phyloP scores from a whole-genome alignment of 2,329 filamentous ascomycete genomes.

The Tolypocladium nubicola region DNA sequence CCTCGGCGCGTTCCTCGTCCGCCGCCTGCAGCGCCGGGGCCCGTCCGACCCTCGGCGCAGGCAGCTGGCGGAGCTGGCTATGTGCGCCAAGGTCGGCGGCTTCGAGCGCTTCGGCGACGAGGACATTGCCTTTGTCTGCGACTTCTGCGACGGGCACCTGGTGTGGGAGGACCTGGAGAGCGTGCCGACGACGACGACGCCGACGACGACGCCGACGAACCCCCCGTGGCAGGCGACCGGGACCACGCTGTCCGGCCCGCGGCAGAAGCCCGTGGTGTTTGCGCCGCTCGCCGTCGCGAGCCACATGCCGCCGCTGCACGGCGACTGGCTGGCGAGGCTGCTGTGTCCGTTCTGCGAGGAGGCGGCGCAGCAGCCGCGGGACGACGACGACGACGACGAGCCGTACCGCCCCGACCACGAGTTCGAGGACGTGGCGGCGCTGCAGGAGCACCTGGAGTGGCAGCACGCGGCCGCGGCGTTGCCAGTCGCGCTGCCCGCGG shows the following conservation, averaged over 20 bases:
- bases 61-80: slow-evolving; percentile 37
- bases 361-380: slow-evolving; percentile 30
- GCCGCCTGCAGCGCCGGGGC: slow-evolving; percentile 31
- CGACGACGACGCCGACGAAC: slow-evolving; percentile 9
- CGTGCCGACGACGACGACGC: slow-evolving; percentile 30
- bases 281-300: slow-evolving; percentile 48
- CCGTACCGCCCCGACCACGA: slow-evolving; percentile 36
- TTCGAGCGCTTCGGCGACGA: slow-evolving; percentile 44
- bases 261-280: slow-evolving; percentile 42
- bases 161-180: slow-evolving; percentile 45
- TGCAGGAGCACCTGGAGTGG: slow-evolving; percentile 48
- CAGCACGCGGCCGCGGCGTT: slow-evolving; percentile 33
- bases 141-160: slow-evolving; percentile 51
- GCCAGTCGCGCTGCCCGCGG: slow-evolving; percentile 21
- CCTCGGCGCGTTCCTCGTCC: slow-evolving; percentile 45
- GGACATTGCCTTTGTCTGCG: slow-evolving; percentile 48
- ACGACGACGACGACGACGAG: slow-evolving; percentile 40
- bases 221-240: slow-evolving; percentile 44
- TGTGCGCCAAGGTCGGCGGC: slow-evolving; percentile 41
- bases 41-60: slow-evolving; percentile 15
- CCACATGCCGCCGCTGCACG: slow-evolving; percentile 37
- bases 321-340: slow-evolving; percentile 41
- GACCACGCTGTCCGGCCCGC: slow-evolving; percentile 25
- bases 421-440: slow-evolving; percentile 36
- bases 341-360: slow-evolving; percentile 48